These are phyloP conservation scores for Phytopythium delawarense DNA, from an alignment of 352 stramenopile genomes.

Conservation along the genomic window DNA sequence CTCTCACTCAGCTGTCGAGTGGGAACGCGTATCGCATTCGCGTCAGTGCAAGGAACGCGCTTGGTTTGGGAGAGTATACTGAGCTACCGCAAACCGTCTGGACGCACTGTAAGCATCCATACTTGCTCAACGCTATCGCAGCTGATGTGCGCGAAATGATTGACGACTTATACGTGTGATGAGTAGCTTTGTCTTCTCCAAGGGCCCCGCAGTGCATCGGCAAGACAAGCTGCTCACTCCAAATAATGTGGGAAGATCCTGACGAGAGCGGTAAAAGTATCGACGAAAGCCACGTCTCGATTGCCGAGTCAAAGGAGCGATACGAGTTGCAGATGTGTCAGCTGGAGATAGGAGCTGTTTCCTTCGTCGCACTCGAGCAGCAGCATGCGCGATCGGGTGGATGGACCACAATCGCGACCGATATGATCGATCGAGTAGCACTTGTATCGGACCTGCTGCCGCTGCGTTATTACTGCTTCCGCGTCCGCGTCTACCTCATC, in stretches of 20 bases:
- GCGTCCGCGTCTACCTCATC: conserved; percentile 7
- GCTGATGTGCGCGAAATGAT: neutral
- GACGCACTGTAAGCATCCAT: conserved; percentile 17
- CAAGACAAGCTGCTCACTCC: conserved; percentile 18
- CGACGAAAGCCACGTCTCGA: neutral
- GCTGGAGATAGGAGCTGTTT: conserved; percentile 9
- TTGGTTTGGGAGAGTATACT: conserved; percentile 15
- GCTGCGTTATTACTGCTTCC: conserved; percentile 22
- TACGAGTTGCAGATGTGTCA: conserved; percentile 24
- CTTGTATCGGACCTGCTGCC: conserved; percentile 16
- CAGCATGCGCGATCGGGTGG: neutral
- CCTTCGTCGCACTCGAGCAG: neutral
- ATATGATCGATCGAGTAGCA: conserved; percentile 4
- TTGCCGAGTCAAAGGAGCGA: neutral
- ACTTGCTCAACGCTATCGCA: neutral
- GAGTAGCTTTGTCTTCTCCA: conserved; percentile 18
- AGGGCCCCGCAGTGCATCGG: conserved; percentile 13
- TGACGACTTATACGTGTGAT: neutral
- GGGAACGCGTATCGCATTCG: conserved; percentile 17
- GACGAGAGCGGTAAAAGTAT: neutral
- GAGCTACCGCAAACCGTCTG: conserved; percentile 8
- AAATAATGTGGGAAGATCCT: conserved; percentile 15
- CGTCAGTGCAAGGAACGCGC: conserved; percentile 15
- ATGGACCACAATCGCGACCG: conserved; percentile 11
- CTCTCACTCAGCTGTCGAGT: conserved; percentile 6